These are phyloP conservation scores for Didymella lethalis DNA, from an alignment of 2,329 filamentous ascomycete species.

Conservation along the genomic window DNA sequence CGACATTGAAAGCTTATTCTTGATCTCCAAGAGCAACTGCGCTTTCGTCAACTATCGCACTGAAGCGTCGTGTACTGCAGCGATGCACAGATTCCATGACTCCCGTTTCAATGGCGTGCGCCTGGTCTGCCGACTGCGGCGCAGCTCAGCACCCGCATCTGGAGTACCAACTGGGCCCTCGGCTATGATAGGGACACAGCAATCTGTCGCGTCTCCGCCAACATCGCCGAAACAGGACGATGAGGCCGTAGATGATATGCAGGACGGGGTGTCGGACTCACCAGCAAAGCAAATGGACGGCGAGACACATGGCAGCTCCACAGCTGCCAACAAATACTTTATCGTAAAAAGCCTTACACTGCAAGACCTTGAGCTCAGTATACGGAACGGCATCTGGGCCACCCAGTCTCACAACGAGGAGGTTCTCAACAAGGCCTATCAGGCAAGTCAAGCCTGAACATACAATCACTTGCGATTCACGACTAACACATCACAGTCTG, in stretches of 20 bases:
- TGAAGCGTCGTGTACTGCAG: constrained; percentile 75
- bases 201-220: constrained; percentile 37
- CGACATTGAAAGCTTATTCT: constrained; percentile 85
- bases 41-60: constrained; percentile 95
- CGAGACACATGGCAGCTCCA: constrained; percentile 28
- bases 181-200: constrained; percentile 49
- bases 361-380: constrained; percentile 87
- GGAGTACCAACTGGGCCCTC: constrained; percentile 65
- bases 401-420: constrained; percentile 94
- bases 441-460: constrained; percentile 61
- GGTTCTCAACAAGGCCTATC: constrained; percentile 80
- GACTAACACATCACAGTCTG: constrained; percentile 61
- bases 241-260: constrained; percentile 18
- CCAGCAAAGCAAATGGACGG: constrained; percentile 22
- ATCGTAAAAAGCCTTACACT: constrained; percentile 91
- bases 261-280: constrained; percentile 22
- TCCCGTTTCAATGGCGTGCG: constrained; percentile 86
- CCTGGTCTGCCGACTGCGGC: constrained; percentile 82
- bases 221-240: constrained; percentile 34
- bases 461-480: no score
- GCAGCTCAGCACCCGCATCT: constrained; percentile 57
- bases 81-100: constrained; percentile 87
- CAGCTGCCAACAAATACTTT: constrained; percentile 79
- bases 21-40: constrained; percentile 97
- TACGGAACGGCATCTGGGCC: constrained; percentile 89